A percentile compares a stretch with the other conserved stretches of the same genome.
Evolutionary conservation across 345 rosid species (phyloP).

Genomic region (Gynandropsis gynandra): DNA sequence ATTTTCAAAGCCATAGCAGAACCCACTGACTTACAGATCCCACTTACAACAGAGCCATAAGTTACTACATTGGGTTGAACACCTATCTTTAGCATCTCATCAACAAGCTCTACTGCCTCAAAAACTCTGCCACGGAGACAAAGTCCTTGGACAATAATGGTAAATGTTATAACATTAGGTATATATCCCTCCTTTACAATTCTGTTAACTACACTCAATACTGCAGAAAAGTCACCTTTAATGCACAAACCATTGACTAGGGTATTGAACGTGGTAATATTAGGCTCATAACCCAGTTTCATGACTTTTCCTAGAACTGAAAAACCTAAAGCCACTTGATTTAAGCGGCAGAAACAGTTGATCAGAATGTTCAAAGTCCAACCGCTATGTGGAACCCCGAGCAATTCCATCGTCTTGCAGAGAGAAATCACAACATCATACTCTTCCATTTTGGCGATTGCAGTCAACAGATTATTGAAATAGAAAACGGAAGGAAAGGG

Average conservation of each 20-base stretch:
- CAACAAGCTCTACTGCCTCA: no score
- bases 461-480: conserved; percentile 5
- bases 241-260: no score
- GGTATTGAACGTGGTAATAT: no score
- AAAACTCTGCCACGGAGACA: no score
- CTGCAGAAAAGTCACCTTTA: no score
- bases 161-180: conserved; percentile 15
- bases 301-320: conserved; percentile 21
- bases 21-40: no score
- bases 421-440: neutral
- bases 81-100: no score
- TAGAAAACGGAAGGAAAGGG: neutral
- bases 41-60: no score
- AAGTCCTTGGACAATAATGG: conserved; percentile 17
- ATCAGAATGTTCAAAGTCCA: conserved; percentile 22
- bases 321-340: conserved; percentile 23
- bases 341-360: conserved; percentile 20
- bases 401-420: no score
- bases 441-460: neutral
- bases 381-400: conserved; percentile 15
- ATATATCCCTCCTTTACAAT: conserved; percentile 19
- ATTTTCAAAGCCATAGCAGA: no score
- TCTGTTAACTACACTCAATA: conserved; percentile 12
- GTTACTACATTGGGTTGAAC: no score
- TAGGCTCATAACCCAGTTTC: conserved; percentile 23